Evolutionary conservation across 345 rosid species (phyloP), one percentile per base, ranked within the genome.

Genomic region (Hibiscus trionum): DNA sequence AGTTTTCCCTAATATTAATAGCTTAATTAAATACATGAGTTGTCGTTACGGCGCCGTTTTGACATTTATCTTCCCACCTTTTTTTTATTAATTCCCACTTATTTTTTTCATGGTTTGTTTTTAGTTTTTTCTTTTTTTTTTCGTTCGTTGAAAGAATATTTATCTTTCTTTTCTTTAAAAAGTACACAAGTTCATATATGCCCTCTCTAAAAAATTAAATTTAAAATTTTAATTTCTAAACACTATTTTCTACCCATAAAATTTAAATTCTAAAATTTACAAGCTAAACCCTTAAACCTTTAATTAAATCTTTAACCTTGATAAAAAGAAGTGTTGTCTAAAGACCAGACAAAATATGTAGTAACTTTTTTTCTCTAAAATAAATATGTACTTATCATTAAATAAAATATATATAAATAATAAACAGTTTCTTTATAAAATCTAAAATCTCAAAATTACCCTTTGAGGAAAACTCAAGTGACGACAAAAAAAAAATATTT

Each of bases 21-120:
- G 17, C 52, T 46, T 44, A 11, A 78, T 35, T 65, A 71, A 66
- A 64, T 39, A 55, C 70, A 6, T 6, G 35, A 74, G 44, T 75
- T 58, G 64, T 70, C 70, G 76, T 78, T 81, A 78, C 84, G 81
- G 76, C 84, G 77, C 59, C 73, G 24, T 70, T n/a, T 33, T 35
- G 61, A 50, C 61, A 31, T 75, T 78, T 77, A 77, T 49, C 26
- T 16, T 26, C 15, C 14, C 57, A 27, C 27, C 8, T 6, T 44
- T 44, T 42, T 42, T 44, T 44, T n/a, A 49, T 50, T 17, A 17
- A 47, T 21, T 8, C 21, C 58, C 66, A 65, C 49, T 49, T 58
- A 61, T 46, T 37, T 33, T 27, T 60, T 53, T 55, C 42, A 63
- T 68, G 47, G 19, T 65, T 31, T n/a, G 5, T n/a, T 65, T 71